Conservation (phyloP, 495 filamentous ascomycete genomes). For the Lophiostoma macrostomum region DNA sequence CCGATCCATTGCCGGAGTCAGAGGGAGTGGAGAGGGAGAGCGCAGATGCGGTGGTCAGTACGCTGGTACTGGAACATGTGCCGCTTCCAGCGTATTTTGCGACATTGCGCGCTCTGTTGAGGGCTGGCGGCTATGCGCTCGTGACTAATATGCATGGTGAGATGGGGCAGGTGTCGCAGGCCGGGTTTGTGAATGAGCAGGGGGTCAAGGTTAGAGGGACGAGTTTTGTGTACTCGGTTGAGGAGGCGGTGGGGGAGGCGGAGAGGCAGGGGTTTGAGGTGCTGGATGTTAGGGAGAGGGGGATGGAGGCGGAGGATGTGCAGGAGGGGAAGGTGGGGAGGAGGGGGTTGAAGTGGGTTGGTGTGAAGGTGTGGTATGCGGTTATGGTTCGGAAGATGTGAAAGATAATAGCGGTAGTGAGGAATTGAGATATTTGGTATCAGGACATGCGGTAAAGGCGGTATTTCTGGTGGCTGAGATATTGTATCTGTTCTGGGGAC, state of each 20-base stretch:
- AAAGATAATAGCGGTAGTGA: neutral
- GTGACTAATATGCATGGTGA: constrained; percentile 73
- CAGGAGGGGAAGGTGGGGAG: constrained; percentile 47
- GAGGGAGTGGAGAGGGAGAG: constrained; percentile 10
- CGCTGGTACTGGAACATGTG: constrained; percentile 69
- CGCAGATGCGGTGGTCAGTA: constrained; percentile 56
- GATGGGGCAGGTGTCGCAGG: constrained; percentile 63
- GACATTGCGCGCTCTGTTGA: constrained; percentile 48
- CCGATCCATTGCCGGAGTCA: constrained; percentile 21
- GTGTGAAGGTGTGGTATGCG: constrained; percentile 64
- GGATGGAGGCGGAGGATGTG: constrained; percentile 51
- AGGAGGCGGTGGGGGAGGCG: constrained; percentile 57
- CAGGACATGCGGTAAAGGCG: neutral
- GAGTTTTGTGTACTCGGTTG: constrained; percentile 58
- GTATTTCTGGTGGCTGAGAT: neutral
- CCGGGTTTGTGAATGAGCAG: constrained; percentile 62
- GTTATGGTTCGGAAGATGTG: constrained; percentile 51
- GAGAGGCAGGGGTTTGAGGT: constrained; percentile 52
- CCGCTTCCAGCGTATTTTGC: constrained; percentile 57
- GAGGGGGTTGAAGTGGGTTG: constrained; percentile 68
- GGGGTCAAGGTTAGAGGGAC: constrained; percentile 56
- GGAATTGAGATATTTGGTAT: neutral
- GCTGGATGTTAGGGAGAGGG: constrained; percentile 47
- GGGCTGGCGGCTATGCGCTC: constrained; percentile 53
- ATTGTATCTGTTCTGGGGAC: neutral